Percentiles rank a stretch among this genome's conserved stretches.
Evolutionary conservation across 148 eudicot species (phyloP).

Genomic region (Drosera capensis): DNA sequence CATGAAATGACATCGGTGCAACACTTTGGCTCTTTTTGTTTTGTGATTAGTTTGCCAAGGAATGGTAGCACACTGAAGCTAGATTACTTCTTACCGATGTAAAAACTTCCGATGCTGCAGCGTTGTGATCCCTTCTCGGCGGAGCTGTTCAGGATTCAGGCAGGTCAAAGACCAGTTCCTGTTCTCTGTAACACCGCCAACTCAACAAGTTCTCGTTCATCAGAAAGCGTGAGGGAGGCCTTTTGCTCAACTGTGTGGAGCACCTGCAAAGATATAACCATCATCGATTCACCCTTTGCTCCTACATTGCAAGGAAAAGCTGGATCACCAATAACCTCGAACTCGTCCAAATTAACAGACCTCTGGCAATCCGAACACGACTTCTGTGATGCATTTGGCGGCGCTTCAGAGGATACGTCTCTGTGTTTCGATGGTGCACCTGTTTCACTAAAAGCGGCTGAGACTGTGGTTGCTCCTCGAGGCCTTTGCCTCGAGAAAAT

Average conservation of each 20-base stretch:
- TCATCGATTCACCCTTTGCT: slow-evolving; percentile 62
- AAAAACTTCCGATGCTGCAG: slow-evolving; percentile 20
- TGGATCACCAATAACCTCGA: slow-evolving; percentile 27
- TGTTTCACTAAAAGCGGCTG: slow-evolving; percentile 22
- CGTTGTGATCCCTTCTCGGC: slow-evolving; percentile 81
- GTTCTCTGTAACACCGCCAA: slow-evolving; percentile 62
- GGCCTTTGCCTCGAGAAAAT: slow-evolving; percentile 89
- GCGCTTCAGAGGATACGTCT: slow-evolving; percentile 17
- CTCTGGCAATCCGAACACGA: slow-evolving; percentile 71
- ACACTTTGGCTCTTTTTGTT: too few species aligned
- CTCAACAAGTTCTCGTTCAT: slow-evolving; percentile 27
- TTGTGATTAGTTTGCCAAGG: not conserved
- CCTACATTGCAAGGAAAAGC: slow-evolving; percentile 54
- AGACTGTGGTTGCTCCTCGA: slow-evolving; percentile 25
- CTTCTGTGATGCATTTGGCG: slow-evolving; percentile 58
- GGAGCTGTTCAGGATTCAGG: slow-evolving; percentile 28
- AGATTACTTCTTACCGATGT: not conserved
- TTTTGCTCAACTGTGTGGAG: slow-evolving; percentile 70
- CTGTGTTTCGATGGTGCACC: slow-evolving; percentile 56
- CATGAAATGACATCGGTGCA: too few species aligned
- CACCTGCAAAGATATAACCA: slow-evolving; percentile 36
- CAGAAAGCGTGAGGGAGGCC: slow-evolving; percentile 21
- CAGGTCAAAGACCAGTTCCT: slow-evolving; percentile 45
- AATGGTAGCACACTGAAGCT: not conserved
- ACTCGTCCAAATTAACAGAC: slow-evolving; percentile 39